Base-by-base conservation (phyloP, 2,329 filamentous ascomycete species). In the Alternaria conjuncta region DNA sequence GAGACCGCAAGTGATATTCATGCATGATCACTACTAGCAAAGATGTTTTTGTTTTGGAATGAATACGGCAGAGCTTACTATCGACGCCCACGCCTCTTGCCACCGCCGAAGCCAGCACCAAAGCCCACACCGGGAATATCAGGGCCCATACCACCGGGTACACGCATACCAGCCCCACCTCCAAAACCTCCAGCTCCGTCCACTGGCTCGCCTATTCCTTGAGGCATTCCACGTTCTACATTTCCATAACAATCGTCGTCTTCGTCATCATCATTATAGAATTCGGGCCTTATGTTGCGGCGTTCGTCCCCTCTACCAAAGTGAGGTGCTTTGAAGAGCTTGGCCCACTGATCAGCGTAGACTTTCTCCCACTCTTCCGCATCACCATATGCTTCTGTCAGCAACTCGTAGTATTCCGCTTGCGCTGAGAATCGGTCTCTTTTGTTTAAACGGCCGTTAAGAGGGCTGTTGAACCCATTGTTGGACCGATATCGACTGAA, bases 41-140 rank as follows among this genome's bases (percentile, higher is more conserved):
- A 41, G 3, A 6, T 21, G 43, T 0, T 10, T 8, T 44, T 21
- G 0, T n/a, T 13, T 0, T 2, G 43, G 2, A 3, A 3, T 13
- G 10, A 12, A 20, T 6, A 0, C 1, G 0, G 18, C 43, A 45
- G 18, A 45, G 7, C 43, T 2, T 45, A 1, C 18, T 45, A 21
- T 45, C 43, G 18, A 45, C 43, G 43, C 20, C 43, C 43, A 5
- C n/a, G 36, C 36, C 36, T 41, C 36, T 2, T 41, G n/a, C 4
- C 36, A 3, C 36, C n/a, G 36, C 36, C 36, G 36, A 41, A 41
- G 36, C 36, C 36, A 41, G n/a, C 36, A 18, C n/a, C 36, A 41
- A 41, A 41, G 36, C 36, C 36, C n/a, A 18, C 36, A 18, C 36
- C 36, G 36, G n/a, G n/a, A 41, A 41, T 10, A 0, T 18, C n/a